These are phyloP conservation scores for Naegleria gruberi DNA, from an alignment of 208 protist species.

Conservation along the genomic window DNA sequence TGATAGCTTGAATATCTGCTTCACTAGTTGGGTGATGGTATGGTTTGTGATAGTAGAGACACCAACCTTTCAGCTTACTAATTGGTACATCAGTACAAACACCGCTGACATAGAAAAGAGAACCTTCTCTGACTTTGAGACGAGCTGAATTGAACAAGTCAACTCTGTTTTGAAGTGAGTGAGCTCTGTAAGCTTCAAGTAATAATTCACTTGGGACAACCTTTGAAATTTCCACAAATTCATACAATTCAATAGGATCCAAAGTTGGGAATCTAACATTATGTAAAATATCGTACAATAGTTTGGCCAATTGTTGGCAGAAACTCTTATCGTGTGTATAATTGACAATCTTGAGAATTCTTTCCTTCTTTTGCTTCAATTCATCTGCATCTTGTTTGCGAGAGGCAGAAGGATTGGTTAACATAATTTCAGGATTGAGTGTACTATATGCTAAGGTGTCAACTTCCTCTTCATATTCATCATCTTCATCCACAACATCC, in stretches of 20 bases:
- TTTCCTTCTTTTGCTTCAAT: background rate
- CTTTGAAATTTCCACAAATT: background rate
- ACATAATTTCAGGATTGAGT: background rate
- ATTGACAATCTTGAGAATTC: background rate
- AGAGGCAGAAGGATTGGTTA: background rate
- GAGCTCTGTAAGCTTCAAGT: background rate
- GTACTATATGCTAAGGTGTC: background rate
- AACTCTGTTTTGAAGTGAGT: background rate
- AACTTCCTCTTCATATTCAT: background rate
- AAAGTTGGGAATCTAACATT: background rate
- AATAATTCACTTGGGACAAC: background rate
- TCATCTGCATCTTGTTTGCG: background rate
- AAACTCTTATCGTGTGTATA: background rate
- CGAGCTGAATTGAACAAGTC: background rate
- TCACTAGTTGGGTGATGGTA: background rate
- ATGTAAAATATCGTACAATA: background rate
- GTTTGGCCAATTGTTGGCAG: background rate
- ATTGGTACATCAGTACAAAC: background rate
- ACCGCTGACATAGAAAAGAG: background rate
- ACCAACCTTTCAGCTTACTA: background rate
- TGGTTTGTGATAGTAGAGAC: background rate
- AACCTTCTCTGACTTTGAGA: background rate
- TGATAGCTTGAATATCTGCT: background rate
- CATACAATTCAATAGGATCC: constrained; percentile 8
- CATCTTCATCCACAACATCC: background rate